Evolutionary conservation across 2,329 filamentous ascomycete species (phyloP), one percentile per base, ranked within the genome.

Genomic region (Cyphellophora attinorum): DNA sequence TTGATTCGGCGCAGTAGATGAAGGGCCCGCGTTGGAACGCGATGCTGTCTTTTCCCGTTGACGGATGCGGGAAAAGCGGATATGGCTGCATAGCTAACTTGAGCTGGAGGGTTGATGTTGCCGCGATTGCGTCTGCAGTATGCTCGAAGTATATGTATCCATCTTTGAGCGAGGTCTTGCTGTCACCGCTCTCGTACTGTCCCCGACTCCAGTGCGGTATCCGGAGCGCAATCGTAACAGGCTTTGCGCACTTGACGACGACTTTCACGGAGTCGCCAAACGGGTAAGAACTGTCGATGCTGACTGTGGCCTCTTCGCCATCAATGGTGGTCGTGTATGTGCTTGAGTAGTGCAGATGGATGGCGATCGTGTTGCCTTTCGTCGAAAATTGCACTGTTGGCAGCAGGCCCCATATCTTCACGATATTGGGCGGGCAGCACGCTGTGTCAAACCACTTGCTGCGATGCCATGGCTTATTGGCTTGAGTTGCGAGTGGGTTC

Each of bases 361-460:
- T n/a, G n/a, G 8, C 21, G n/a, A 25, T 25, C 21, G 8, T n/a
- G 8, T 8, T n/a, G 8, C n/a, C 21, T 70, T 71, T 4, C 32
- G 0, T 44, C 41, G 1, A 59, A 55, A 71, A 75, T 1, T 74
- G 48, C 42, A 75, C 75, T 0, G 72, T 71, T 2, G 72, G 72
- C 16, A 77, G 53, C 15, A 63, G 70, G 0, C 70, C 74, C 31
- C 76, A 64, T 2, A 75, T 53, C 16, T 73, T 59, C 14, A 68
- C 63, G 1, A 79, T 56, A 43, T 77, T 78, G 0, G 74, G 74
- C 3, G 74, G 74, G 46, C 74, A 78, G 42, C 73, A 78, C 5
- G 72, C 70, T 23, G 65, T 68, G 32, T 66, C 67, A 35, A 76
- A 78, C 74, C 74, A 79, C 14, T 68, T 64, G 19, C 66, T 59